Conservation (phyloP, 768 basidiomycete species). For the Favolaschia claudopus region DNA sequence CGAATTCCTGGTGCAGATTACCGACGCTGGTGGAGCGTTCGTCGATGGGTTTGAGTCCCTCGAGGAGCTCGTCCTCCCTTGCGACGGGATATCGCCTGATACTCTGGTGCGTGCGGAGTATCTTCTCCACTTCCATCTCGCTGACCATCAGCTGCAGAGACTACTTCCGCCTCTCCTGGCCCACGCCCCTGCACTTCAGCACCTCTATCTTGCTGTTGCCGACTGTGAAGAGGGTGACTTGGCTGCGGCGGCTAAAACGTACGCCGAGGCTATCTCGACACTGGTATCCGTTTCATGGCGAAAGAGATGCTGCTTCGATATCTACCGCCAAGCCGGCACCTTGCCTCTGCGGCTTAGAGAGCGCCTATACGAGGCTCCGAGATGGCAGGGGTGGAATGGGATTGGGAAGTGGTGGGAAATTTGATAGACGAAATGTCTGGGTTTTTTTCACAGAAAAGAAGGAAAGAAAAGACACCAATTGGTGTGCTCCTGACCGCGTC, state of each 20-base stretch:
- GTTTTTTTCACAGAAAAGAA: no score
- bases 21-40: not conserved
- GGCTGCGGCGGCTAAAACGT: not conserved
- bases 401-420: conserved; percentile 10
- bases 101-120: not conserved
- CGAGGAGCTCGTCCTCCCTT: not conserved
- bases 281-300: not conserved
- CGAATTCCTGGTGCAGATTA: not conserved
- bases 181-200: not conserved
- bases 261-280: not conserved
- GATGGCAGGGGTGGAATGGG: not conserved
- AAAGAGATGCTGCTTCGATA: not conserved
- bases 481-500: no score
- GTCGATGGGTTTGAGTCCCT: not conserved
- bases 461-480: no score
- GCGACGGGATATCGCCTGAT: not conserved
- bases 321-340: not conserved
- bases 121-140: not conserved
- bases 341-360: no score
- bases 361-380: not conserved
- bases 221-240: not conserved
- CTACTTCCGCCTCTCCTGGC: not conserved
- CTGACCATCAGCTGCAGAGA: not conserved
- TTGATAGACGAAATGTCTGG: no score
- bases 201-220: not conserved